Percentiles rank a stretch among this genome's conserved stretches.
These are phyloP conservation scores for Puccinia sorghi DNA, from an alignment of 1,284 basidiomycete genomes.

Conservation along the genomic window DNA sequence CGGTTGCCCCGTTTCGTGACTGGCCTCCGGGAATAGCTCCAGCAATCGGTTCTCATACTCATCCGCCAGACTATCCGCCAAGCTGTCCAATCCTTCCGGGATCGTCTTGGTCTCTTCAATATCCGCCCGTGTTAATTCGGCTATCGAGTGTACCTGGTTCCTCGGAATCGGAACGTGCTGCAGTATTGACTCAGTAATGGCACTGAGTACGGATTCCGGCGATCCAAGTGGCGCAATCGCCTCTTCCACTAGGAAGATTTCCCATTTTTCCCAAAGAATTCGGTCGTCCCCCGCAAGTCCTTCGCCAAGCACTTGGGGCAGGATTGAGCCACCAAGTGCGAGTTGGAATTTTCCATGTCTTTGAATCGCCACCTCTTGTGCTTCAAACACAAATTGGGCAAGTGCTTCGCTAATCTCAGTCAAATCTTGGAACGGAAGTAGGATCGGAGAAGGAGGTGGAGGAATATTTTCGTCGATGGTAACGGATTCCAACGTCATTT, in stretches of 20 bases:
- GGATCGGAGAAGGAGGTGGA: conserved; percentile 37
- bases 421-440: conserved; percentile 43
- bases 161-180: conserved; percentile 46
- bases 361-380: conserved; percentile 47
- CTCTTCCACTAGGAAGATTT: conserved; percentile 48
- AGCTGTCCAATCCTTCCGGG: conserved; percentile 33
- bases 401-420: conserved; percentile 42
- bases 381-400: conserved; percentile 48
- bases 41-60: conserved; percentile 43
- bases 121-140: conserved; percentile 21
- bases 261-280: conserved; percentile 40
- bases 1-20: conserved; percentile 33
- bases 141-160: conserved; percentile 40
- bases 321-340: conserved; percentile 23
- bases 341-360: conserved; percentile 40
- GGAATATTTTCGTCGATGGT: neutral
- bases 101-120: conserved; percentile 29
- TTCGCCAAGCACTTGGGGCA: conserved; percentile 26
- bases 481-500: neutral
- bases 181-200: conserved; percentile 26
- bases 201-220: conserved; percentile 23
- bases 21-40: conserved; percentile 37
- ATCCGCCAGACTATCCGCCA: conserved; percentile 45
- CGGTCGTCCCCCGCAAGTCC: conserved; percentile 36
- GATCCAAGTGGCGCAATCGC: conserved; percentile 37